A percentile compares a stretch with the other conserved stretches of the same genome.
These are phyloP conservation scores for Tilletia walkeri DNA, from an alignment of 1,284 basidiomycete species.

Conservation along the genomic window DNA sequence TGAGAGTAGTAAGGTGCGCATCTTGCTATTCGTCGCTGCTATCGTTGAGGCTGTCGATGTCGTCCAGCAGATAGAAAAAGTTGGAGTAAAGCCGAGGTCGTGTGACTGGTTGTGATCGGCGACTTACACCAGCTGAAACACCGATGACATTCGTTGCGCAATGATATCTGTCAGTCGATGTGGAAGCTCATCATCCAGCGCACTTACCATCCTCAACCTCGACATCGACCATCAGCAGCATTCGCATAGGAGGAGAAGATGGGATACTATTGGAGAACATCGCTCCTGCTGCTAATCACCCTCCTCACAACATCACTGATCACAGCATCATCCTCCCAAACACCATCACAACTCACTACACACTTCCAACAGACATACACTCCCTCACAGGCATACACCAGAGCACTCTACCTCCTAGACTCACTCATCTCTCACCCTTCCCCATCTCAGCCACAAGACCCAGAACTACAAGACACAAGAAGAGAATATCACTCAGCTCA, in stretches of 20 bases:
- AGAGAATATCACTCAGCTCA: slow-evolving; percentile 6
- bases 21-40: not conserved
- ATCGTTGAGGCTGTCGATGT: slow-evolving; percentile 2
- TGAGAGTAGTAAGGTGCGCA: not conserved
- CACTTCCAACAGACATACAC: not conserved
- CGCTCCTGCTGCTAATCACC: too few species aligned
- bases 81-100: not conserved
- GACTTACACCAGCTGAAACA: too few species aligned
- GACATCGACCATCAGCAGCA: too few species aligned
- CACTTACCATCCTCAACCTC: too few species aligned
- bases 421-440: not conserved
- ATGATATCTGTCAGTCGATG: too few species aligned
- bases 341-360: not conserved
- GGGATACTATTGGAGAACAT: too few species aligned
- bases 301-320: not conserved
- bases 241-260: too few species aligned
- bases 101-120: not conserved
- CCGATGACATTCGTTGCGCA: too few species aligned
- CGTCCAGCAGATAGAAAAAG: not conserved
- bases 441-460: not conserved
- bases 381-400: not conserved
- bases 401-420: not conserved
- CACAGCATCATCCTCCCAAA: not conserved
- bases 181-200: too few species aligned
- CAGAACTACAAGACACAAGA: not conserved